Evolutionary conservation across 2,329 filamentous ascomycete genomes (phyloP).

Genomic region (Neonectria punicea): DNA sequence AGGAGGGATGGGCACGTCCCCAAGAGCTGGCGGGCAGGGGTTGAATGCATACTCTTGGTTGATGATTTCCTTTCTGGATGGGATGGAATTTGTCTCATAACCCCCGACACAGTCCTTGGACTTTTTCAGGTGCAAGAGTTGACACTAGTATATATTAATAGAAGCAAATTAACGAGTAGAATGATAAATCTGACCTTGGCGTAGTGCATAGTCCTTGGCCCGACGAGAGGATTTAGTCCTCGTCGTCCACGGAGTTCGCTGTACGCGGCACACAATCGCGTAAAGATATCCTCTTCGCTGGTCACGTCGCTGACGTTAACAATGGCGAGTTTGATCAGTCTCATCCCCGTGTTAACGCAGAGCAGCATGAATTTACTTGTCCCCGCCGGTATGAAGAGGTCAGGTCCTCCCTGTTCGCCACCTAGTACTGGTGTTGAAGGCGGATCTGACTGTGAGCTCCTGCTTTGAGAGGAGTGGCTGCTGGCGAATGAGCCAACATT

Average conservation of each 20-base stretch:
- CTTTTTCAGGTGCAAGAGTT: background rate
- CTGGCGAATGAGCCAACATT: background rate
- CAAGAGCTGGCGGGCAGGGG: conserved; percentile 3
- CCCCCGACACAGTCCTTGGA: conserved; percentile 11
- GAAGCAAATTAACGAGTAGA: background rate
- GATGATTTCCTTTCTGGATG: conserved; percentile 2
- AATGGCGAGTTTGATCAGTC: conserved; percentile 15
- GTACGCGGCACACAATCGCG: background rate
- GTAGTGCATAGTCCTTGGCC: conserved; percentile 13
- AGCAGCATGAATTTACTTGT: conserved; percentile 19
- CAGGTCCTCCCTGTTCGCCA: background rate
- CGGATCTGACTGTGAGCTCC: background rate
- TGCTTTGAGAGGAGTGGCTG: background rate
- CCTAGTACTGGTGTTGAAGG: background rate
- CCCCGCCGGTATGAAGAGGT: conserved; percentile 5
- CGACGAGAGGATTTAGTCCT: conserved; percentile 8
- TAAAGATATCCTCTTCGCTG: conserved; percentile 8
- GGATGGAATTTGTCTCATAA: conserved; percentile 10
- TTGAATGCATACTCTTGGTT: conserved; percentile 7
- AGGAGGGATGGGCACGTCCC: conserved; percentile 2
- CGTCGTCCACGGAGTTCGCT: background rate
- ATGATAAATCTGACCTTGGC: conserved; percentile 1
- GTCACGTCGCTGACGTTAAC: conserved; percentile 15
- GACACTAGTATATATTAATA: background rate
- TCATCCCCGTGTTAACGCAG: conserved; percentile 14